Conservation (phyloP, 164 flowering plant genomes). For the Brasenia schreberi region DNA sequence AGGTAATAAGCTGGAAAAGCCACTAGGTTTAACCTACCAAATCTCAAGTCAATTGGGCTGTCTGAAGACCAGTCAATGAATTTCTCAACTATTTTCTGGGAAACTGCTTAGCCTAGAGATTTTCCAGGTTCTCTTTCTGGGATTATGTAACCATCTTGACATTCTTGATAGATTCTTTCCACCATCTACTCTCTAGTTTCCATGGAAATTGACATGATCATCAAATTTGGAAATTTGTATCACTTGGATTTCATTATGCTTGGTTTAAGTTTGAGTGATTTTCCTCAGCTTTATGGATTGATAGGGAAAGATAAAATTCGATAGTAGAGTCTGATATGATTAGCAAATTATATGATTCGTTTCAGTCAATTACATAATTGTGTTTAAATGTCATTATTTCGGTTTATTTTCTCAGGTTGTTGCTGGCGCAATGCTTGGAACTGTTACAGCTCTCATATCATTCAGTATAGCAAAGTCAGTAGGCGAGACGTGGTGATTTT, state of each 20-base stretch:
- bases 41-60: too few relatives aligned
- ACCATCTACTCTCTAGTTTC: not conserved
- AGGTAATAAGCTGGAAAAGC: too few relatives aligned
- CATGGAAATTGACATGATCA: not conserved
- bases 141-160: not conserved
- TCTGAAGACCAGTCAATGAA: too few relatives aligned
- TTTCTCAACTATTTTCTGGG: too few relatives aligned
- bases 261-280: not conserved
- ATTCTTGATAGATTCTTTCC: not conserved
- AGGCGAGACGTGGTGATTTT: not conserved
- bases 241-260: not conserved
- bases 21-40: too few relatives aligned
- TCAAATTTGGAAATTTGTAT: too few relatives aligned
- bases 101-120: too few relatives aligned
- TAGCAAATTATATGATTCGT: not conserved
- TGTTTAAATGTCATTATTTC: not conserved
- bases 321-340: not conserved
- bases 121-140: not conserved
- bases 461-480: not conserved
- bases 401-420: slow-evolving; percentile 17
- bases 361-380: not conserved
- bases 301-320: not conserved
- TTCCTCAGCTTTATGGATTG: too few relatives aligned
- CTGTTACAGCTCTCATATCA: slow-evolving; percentile 17
- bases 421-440: slow-evolving; percentile 36